A percentile compares a stretch with the other conserved stretches of the same genome.
Conservation (phyloP, 257 asterid genomes). For the Buddleja alternifolia region DNA sequence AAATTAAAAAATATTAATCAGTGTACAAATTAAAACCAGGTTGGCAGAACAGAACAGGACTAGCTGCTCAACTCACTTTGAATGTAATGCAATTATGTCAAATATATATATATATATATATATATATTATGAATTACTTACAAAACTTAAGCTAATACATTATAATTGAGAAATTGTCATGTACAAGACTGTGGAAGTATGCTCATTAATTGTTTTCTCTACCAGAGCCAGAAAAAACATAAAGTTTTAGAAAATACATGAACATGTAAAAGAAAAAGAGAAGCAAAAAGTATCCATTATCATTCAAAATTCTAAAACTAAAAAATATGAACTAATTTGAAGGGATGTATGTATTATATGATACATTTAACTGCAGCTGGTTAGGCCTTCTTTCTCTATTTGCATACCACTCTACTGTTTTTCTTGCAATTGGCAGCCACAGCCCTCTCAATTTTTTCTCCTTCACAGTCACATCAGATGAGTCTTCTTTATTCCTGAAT, state of each 20-base stretch:
- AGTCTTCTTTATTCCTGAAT: slow-evolving; percentile 35
- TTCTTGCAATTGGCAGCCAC: slow-evolving; percentile 87
- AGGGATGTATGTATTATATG: not conserved
- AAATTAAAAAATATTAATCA: too few species aligned
- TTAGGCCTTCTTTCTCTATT: slow-evolving; percentile 54
- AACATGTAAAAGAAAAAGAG: not conserved
- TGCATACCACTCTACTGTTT: slow-evolving; percentile 81
- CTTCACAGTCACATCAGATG: slow-evolving; percentile 28
- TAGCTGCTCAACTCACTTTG: slow-evolving; percentile 13
- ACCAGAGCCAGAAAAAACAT: too few species aligned
- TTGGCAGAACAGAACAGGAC: slow-evolving; percentile 26
- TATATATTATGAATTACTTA: not conserved
- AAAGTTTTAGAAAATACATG: too few species aligned
- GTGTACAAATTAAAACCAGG: slow-evolving; percentile 10
- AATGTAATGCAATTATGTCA: not conserved
- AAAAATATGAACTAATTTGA: slow-evolving; percentile 1
- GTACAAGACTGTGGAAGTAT: slow-evolving; percentile 30
- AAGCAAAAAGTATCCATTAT: too few species aligned
- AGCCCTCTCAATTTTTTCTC: slow-evolving; percentile 58
- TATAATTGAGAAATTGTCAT: not conserved
- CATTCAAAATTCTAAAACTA: slow-evolving; percentile 1
- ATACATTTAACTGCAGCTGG: slow-evolving; percentile 25
- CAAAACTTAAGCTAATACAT: too few species aligned
- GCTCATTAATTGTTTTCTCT: not conserved
- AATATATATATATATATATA: slow-evolving; percentile 16